Evolutionary conservation across 208 protist species (phyloP).

Genomic region (Endotrypanum monterogeii): DNA sequence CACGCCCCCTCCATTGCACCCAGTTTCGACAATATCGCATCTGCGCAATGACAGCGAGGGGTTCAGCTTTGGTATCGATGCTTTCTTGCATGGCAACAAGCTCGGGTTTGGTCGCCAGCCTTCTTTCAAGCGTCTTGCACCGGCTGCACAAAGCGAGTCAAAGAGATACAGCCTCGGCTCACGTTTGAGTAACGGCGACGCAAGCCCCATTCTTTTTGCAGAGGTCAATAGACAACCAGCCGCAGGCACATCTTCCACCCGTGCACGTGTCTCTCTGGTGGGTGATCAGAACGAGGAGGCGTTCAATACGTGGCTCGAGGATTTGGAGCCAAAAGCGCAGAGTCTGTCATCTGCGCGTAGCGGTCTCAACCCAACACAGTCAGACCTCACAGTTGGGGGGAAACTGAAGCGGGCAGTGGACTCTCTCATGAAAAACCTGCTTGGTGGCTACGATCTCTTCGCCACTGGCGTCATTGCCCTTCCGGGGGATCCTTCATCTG

Average conservation of each 20-base stretch:
- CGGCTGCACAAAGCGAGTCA: not conserved
- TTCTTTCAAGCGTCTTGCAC: conserved; percentile 46
- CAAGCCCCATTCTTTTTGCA: not conserved
- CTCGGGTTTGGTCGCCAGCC: conserved; percentile 66
- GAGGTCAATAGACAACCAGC: not conserved
- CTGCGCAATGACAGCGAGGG: conserved; percentile 7
- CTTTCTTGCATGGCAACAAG: conserved; percentile 61
- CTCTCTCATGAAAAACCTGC: conserved; percentile 32
- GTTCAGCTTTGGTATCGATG: conserved; percentile 72
- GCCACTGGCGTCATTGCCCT: not conserved
- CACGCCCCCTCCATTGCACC: not conserved
- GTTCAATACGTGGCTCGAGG: conserved; percentile 32
- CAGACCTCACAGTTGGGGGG: conserved; percentile 8
- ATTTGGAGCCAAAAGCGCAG: conserved; percentile 12
- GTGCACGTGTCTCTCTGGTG: not conserved
- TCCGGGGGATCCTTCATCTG: not conserved
- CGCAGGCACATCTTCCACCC: not conserved
- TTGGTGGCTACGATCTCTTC: conserved; percentile 25
- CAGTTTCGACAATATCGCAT: not conserved
- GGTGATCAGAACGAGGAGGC: conserved; percentile 24
- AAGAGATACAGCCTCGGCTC: conserved; percentile 15
- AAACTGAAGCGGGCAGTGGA: conserved; percentile 51
- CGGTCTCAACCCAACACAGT: not conserved
- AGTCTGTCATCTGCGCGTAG: conserved; percentile 4
- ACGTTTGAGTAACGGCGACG: conserved; percentile 3